A percentile compares a stretch with the other conserved stretches of the same genome.
These are phyloP conservation scores for Coemansia sp. DNA, from an alignment of 192 early-diverging fungal species.

Conservation along the genomic window DNA sequence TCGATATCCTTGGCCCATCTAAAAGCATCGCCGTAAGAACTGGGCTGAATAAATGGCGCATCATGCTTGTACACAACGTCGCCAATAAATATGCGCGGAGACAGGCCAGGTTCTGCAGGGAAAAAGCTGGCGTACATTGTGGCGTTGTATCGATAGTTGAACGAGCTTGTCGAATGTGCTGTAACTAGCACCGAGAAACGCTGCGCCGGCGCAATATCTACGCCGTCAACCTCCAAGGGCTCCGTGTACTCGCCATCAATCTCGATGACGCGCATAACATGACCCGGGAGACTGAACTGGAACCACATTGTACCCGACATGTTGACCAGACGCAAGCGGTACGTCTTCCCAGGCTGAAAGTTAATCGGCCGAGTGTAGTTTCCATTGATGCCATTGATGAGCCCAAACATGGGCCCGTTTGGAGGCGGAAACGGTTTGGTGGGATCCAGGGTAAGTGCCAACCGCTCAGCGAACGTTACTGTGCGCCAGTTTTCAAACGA, in stretches of 20 bases:
- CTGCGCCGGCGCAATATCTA: constrained; percentile 70
- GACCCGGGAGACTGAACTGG: constrained; percentile 71
- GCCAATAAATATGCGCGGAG: constrained; percentile 56
- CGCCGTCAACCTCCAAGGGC: constrained; percentile 54
- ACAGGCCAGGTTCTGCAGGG: constrained; percentile 43
- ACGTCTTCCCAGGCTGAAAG: constrained; percentile 73
- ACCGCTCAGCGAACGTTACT: constrained; percentile 54
- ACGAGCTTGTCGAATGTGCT: constrained; percentile 56
- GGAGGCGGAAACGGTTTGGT: constrained; percentile 59
- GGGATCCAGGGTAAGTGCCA: constrained; percentile 51
- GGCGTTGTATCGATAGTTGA: constrained; percentile 71
- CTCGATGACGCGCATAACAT: constrained; percentile 75
- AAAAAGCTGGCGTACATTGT: constrained; percentile 59
- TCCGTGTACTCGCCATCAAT: constrained; percentile 68
- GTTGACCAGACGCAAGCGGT: constrained; percentile 79
- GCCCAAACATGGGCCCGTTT: constrained; percentile 54
- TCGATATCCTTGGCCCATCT: constrained; percentile 48
- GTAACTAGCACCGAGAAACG: constrained; percentile 77
- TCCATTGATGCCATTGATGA: constrained; percentile 48
- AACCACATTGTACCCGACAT: constrained; percentile 68
- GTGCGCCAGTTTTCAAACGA: constrained; percentile 72
- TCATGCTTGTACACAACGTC: constrained; percentile 60
- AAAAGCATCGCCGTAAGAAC: neutral
- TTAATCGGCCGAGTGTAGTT: constrained; percentile 48
- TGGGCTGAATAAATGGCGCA: constrained; percentile 46